A percentile compares a stretch with the other conserved stretches of the same genome.
These are phyloP conservation scores for Verticillium klebahnii DNA, from an alignment of 2,329 filamentous ascomycete species.

Conservation along the genomic window DNA sequence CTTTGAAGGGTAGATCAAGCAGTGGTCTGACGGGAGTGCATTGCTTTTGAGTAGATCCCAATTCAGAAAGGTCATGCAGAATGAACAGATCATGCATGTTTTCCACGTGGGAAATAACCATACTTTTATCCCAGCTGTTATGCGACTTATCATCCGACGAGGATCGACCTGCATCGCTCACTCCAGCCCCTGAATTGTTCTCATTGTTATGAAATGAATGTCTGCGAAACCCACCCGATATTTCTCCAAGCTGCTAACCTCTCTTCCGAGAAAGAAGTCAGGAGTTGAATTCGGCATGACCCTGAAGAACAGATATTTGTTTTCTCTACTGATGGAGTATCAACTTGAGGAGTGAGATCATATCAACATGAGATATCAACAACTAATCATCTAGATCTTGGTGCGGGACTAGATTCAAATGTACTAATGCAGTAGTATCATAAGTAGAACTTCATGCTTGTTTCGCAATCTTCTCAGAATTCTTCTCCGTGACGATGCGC, in stretches of 20 bases:
- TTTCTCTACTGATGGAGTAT: no score
- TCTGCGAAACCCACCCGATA: no score
- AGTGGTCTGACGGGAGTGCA: background rate
- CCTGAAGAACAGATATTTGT: no score
- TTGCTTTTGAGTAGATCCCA: background rate
- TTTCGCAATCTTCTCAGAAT: constrained; percentile 7
- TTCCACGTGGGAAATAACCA: background rate
- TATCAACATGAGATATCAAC: no score
- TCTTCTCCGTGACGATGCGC: constrained; percentile 23
- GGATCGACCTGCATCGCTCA: background rate
- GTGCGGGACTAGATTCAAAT: no score
- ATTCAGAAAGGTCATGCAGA: background rate
- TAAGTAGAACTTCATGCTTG: background rate
- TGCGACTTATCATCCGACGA: background rate
- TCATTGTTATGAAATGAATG: no score
- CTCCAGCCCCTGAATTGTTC: background rate
- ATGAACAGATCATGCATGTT: background rate
- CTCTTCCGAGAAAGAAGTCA: no score
- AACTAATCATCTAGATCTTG: no score
- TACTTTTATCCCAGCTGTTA: background rate
- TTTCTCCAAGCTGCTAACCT: no score
- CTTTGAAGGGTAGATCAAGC: background rate
- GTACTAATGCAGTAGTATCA: no score
- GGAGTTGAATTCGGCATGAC: no score
- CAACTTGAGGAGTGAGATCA: no score